Conservation (phyloP, 2,329 filamentous ascomycete genomes). For the Scedosporium aurantiacum region DNA sequence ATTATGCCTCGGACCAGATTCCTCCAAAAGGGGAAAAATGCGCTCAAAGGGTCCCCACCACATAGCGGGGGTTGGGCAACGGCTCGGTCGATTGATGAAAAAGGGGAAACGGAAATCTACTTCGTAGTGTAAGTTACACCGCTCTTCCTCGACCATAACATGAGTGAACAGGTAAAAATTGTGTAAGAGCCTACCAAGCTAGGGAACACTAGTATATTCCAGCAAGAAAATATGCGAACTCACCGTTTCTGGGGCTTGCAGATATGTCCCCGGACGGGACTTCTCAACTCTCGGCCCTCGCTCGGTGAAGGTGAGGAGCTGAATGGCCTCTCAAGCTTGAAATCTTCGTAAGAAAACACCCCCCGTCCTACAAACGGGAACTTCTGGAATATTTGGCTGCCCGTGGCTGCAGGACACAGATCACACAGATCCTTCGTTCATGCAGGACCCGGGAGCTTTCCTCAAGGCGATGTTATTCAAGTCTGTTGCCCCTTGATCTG, state of each 20-base stretch:
- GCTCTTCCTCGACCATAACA: no score
- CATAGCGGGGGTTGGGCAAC: neutral
- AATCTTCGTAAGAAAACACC: neutral
- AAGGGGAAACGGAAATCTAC: neutral
- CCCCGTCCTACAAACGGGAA: neutral
- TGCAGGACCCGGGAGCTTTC: neutral
- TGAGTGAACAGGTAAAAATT: no score
- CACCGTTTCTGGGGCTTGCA: neutral
- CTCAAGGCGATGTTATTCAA: neutral
- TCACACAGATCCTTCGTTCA: neutral
- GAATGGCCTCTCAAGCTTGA: neutral
- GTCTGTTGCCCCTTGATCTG: neutral
- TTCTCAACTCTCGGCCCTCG: neutral
- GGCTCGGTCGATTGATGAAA: neutral
- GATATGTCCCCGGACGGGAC: neutral
- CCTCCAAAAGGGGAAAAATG: neutral
- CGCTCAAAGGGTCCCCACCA: neutral
- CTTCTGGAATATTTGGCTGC: neutral
- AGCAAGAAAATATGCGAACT: neutral
- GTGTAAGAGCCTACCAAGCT: no score
- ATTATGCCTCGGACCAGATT: neutral
- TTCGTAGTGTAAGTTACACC: no score
- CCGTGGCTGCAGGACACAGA: neutral
- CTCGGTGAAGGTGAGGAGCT: neutral
- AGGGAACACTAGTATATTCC: no score